Evolutionary conservation across 257 asterid species (phyloP).

Genomic region (Penstemon davidsonii): DNA sequence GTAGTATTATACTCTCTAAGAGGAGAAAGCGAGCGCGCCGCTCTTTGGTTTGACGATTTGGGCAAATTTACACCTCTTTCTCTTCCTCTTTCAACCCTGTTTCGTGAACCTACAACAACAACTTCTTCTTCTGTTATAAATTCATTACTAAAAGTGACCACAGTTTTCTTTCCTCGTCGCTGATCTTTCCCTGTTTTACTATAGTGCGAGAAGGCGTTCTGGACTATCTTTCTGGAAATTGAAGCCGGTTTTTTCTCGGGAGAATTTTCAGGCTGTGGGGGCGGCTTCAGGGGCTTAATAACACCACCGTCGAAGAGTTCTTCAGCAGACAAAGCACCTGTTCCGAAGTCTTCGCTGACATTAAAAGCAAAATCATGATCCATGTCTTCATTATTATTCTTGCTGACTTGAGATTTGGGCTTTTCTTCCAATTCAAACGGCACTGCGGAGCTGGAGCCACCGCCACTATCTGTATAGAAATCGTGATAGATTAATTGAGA

Average conservation of each 20-base stretch:
- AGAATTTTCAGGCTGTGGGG: conserved; percentile 24
- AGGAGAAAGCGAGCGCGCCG: conserved; percentile 70
- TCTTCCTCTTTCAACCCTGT: conserved; percentile 42
- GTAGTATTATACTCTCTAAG: conserved; percentile 35
- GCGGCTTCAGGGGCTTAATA: conserved; percentile 53
- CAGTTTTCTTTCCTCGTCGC: too few species aligned
- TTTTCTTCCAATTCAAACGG: conserved; percentile 44
- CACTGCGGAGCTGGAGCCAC: conserved; percentile 14
- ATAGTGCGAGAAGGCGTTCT: conserved; percentile 34
- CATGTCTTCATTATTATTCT: background rate
- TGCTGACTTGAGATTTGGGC: conserved; percentile 19
- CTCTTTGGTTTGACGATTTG: conserved; percentile 47
- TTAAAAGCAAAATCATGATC: conserved; percentile 57
- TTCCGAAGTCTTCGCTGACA: conserved; percentile 39
- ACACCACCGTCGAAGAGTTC: conserved; percentile 82
- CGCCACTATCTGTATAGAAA: conserved; percentile 3
- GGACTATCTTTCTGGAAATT: conserved; percentile 17
- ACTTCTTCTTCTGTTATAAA: too few species aligned
- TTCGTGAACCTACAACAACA: too few species aligned
- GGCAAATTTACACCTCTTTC: conserved; percentile 28
- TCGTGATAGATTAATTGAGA: conserved; percentile 38
- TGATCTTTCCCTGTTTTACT: too few species aligned
- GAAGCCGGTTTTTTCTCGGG: conserved; percentile 23
- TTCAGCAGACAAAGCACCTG: conserved; percentile 56
- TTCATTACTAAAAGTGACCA: too few species aligned